Conservation (phyloP, 2,329 filamentous ascomycete species). For the Fonsecaea multimorphosa region DNA sequence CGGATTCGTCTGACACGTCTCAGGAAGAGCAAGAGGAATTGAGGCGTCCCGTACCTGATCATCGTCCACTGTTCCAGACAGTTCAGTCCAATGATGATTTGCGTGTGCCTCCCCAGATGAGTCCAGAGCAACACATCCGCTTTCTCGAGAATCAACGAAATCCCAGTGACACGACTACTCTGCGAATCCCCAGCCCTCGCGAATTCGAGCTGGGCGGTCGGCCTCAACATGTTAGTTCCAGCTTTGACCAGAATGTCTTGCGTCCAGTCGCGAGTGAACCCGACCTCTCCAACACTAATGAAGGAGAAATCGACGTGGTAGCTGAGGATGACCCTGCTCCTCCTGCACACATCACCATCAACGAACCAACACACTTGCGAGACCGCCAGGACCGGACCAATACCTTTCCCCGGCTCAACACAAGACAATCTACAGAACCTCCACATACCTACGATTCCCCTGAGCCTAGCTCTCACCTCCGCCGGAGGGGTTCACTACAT, state of each 20-base stretch:
- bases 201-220: conserved; percentile 84
- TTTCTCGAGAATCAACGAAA: conserved; percentile 86
- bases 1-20: conserved; percentile 34
- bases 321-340: conserved; percentile 13
- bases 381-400: conserved; percentile 40
- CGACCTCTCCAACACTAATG: conserved; percentile 39
- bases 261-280: conserved; percentile 35
- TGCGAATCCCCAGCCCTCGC: conserved; percentile 89
- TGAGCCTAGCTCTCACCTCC: conserved; percentile 32
- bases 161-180: conserved; percentile 70
- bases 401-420: conserved; percentile 35
- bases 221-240: conserved; percentile 65
- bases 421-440: conserved; percentile 30
- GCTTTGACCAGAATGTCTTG: conserved; percentile 47
- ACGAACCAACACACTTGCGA: conserved; percentile 54
- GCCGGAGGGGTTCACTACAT: conserved; percentile 57
- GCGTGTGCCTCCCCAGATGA: conserved; percentile 59
- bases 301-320: conserved; percentile 19
- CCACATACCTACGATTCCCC: conserved; percentile 25
- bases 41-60: conserved; percentile 46
- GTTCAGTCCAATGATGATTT: conserved; percentile 52
- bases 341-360: conserved; percentile 53
- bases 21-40: conserved; percentile 6
- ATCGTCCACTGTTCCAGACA: conserved; percentile 44
- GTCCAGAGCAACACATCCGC: conserved; percentile 80